Base-by-base conservation (phyloP, 495 filamentous ascomycete genomes). In the Penicillium manginii region DNA sequence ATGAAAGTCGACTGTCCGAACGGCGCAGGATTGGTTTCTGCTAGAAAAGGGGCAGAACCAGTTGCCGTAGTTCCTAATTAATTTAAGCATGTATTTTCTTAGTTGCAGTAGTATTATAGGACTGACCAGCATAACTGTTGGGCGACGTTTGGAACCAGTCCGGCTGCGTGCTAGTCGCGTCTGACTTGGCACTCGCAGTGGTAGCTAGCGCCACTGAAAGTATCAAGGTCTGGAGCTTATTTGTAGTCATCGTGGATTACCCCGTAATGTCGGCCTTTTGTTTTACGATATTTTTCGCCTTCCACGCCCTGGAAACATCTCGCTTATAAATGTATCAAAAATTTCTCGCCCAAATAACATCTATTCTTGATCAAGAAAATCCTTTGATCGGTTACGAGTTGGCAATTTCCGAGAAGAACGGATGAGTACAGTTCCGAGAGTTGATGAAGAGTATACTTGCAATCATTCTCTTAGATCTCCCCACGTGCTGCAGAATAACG, bases 41-140 rank as follows among this genome's bases (percentile, higher is more conserved):
- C 85, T 10, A 87, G 65, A 62, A 84, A 85, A 1, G 84, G 77
- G 2, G 81, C 72, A 35, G 64, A 65, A 5, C 85, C 84, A 3
- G 85, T 86, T n/a, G 78, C 75, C 0, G 83, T 87, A 14, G 82
- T 80, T 10, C 84, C 84, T 65, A 65, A 68, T 70, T 19, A 67
- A 50, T 53, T 6, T 53, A 11, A 58, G 50, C 18, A 18, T n/a
- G 3, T 37, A 11, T 8, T 8, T 21, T 23, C 7, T n/a, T 11
- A 43, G 3, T 26, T 21, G 22, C 14, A 18, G 40, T n/a, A 18
- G 40, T 43, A 19, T 15, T 7, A 10, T 12, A 22, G 43, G 2
- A 37, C 37, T 57, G 19, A 46, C 54, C 51, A 37, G 54, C 47
- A 31, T 63, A 66, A 49, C 57, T 60, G 49, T 63, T 50, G 14